These are phyloP conservation scores for Pyrus betulifolia DNA, from an alignment of 306 rosid species.

Conservation along the genomic window DNA sequence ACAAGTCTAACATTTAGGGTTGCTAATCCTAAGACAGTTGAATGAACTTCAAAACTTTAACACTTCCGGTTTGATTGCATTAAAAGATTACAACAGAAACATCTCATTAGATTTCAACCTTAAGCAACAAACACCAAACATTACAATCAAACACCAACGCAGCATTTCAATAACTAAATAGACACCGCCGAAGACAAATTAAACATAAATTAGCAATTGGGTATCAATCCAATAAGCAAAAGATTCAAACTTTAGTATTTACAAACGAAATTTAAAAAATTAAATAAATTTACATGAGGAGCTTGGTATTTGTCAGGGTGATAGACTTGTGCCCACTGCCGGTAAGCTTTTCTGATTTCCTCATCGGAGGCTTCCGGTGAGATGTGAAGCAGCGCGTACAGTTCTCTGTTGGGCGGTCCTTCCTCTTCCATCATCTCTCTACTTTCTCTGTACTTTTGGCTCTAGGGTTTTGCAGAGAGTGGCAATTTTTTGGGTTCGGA, in stretches of 20 bases:
- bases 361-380: conserved; percentile 95
- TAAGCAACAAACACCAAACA: neutral
- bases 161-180: conserved; percentile 1
- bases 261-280: neutral
- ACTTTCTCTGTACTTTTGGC: neutral
- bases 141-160: neutral
- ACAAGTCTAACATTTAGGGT: neutral
- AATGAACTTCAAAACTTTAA: neutral
- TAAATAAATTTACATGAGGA: conserved; percentile 44
- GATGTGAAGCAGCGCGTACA: conserved; percentile 75
- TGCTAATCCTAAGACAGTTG: neutral
- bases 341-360: conserved; percentile 91
- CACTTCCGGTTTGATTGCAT: neutral
- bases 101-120: neutral
- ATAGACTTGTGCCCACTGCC: conserved; percentile 95
- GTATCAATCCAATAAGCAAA: neutral
- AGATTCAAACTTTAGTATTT: neutral
- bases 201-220: neutral
- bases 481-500: neutral
- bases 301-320: conserved; percentile 94
- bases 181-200: neutral
- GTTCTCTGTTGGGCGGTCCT: conserved; percentile 58
- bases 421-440: conserved; percentile 43
- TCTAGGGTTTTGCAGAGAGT: neutral
- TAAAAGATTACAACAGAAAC: neutral